Evolutionary conservation across 768 basidiomycete genomes (phyloP).

Genomic region (Termitomyces sp.): DNA sequence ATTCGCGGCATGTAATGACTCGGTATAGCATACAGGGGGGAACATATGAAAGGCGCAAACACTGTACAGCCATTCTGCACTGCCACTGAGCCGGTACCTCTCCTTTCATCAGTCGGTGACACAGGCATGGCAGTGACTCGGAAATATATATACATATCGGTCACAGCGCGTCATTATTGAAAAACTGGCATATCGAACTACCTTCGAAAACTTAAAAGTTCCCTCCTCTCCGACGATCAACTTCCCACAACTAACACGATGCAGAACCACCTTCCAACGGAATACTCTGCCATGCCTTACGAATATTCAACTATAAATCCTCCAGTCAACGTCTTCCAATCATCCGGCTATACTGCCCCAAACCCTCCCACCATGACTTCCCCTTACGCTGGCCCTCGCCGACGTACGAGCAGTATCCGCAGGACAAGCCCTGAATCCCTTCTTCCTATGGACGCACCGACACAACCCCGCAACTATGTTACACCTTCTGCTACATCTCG

Average conservation of each 20-base stretch:
- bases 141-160: constrained; percentile 6
- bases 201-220: constrained; percentile 1
- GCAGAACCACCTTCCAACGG: constrained; percentile 17
- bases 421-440: constrained; percentile 47
- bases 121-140: constrained; percentile 8
- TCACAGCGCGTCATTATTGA: constrained; percentile 1
- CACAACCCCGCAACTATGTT: constrained; percentile 70
- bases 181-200: not conserved
- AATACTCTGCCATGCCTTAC: constrained; percentile 14
- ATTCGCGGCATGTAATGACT: constrained; percentile 6
- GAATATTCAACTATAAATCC: constrained; percentile 14
- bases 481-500: constrained; percentile 71
- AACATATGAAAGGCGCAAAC: not conserved
- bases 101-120: not conserved
- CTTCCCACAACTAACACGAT: constrained; percentile 10
- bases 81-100: not conserved
- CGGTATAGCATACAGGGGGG: constrained; percentile 9
- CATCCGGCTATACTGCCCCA: constrained; percentile 7
- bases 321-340: constrained; percentile 11
- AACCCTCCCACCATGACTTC: constrained; percentile 1
- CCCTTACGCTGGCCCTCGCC: constrained; percentile 10
- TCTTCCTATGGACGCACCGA: constrained; percentile 72
- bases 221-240: not conserved
- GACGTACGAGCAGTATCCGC: constrained; percentile 11
- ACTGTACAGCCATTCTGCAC: not conserved